Base-by-base conservation (phyloP, 192 early-diverging fungal species). In the Backusella westeae region DNA sequence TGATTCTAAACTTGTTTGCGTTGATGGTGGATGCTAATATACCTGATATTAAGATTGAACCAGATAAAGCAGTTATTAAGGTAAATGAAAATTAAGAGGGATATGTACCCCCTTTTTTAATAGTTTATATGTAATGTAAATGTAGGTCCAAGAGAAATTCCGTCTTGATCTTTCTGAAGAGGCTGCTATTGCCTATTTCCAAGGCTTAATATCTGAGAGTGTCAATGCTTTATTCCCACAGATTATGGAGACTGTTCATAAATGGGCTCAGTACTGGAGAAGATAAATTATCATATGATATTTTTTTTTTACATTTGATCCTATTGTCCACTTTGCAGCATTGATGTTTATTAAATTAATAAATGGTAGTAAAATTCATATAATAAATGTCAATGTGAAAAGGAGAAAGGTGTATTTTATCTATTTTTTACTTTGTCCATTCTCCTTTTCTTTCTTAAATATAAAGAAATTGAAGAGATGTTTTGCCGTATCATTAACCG, bases 1-100 rank as follows among this genome's bases (percentile, higher is more conserved):
- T 99, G 69, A 98, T 99, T 36, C 89, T 99, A 68, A 99, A 99
- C 76, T 81, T 99, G 81, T 97, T 99, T 88, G 91, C 94, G 17
- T 88, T 99, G 52, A 99, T 99, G 98, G 94, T 96, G n/a, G 90
- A 96, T 74, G 94, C 96, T 15, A 97, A 96, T 81, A 90, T 99
- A 65, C 94, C 96, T 32, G 98, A 99, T 78, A 99, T 99, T 82
- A 95, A 96, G 32, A 93, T 98, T 44, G 98, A 98, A 75, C 97
- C 98, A 0, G 98, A 99, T 78, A 97, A 98, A 80, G 96, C 94
- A 3, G 97, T 99, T 41, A 88, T 90, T 74, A 96, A 97, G 91
- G 94, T 95, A 80, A 77, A 34, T 70, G 6, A 21, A 29, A n/a
- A 1, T n/a, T n/a, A 72, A 32, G 32, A 32, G 32, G 2, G 32